These are phyloP conservation scores for Durotheca rogersii DNA, from an alignment of 495 filamentous ascomycete species.

Conservation along the genomic window DNA sequence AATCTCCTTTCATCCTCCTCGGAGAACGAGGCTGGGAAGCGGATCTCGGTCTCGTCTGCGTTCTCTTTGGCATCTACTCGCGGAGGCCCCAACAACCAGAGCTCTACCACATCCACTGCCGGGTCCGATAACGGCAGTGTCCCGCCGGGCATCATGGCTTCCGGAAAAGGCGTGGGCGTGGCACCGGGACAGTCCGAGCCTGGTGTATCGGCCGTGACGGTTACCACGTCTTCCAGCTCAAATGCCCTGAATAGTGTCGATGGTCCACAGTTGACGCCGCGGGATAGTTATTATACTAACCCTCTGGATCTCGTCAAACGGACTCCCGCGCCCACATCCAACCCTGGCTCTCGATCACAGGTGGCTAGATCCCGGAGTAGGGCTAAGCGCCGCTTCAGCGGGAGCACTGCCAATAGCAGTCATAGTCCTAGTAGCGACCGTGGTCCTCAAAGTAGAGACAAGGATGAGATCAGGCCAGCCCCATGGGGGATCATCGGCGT, in stretches of 20 bases:
- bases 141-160: slow-evolving; percentile 42
- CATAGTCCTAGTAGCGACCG: slow-evolving; percentile 62
- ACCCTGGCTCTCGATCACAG: slow-evolving; percentile 40
- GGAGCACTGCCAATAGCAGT: slow-evolving; percentile 73
- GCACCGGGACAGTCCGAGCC: slow-evolving; percentile 48
- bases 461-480: slow-evolving; percentile 52
- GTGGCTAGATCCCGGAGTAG: slow-evolving; percentile 68
- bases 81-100: slow-evolving; percentile 42
- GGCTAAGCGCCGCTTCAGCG: slow-evolving; percentile 71
- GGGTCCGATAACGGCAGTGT: slow-evolving; percentile 38
- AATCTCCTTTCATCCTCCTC: slow-evolving; percentile 43
- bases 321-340: slow-evolving; percentile 27
- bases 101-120: slow-evolving; percentile 46
- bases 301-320: slow-evolving; percentile 39
- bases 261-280: slow-evolving; percentile 46
- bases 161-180: slow-evolving; percentile 37
- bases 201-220: slow-evolving; percentile 53
- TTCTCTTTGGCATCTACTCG: slow-evolving; percentile 63
- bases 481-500: slow-evolving; percentile 74
- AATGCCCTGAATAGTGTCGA: slow-evolving; percentile 36
- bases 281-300: slow-evolving; percentile 41
- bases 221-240: slow-evolving; percentile 53
- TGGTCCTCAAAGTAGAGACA: slow-evolving; percentile 43
- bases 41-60: slow-evolving; percentile 65
- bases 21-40: slow-evolving; percentile 53